A percentile compares a stretch with the other conserved stretches of the same genome.
phyloP scores from a whole-genome alignment of 257 asterid genomes.

The Solanum chmielewskii region DNA sequence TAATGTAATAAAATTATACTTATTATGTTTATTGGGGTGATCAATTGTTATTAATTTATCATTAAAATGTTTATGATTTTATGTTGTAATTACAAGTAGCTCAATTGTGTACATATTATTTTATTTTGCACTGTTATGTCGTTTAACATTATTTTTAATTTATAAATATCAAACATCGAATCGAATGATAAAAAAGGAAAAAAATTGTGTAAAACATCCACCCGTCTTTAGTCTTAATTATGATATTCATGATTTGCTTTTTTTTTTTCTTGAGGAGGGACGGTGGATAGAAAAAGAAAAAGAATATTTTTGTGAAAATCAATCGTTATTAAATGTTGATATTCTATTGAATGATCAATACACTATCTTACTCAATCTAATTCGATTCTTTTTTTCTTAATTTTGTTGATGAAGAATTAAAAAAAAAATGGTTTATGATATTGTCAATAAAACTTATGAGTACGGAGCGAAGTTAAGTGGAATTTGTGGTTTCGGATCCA shows the following conservation, averaged over 20 bases:
- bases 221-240: not conserved
- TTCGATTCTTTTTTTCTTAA: not conserved
- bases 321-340: not conserved
- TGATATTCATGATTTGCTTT: not conserved
- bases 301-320: not conserved
- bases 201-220: not conserved
- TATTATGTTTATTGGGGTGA: not conserved
- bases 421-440: not conserved
- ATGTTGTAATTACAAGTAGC: not conserved
- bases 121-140: not conserved
- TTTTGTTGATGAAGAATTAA: not conserved
- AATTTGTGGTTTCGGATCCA: fast-evolving
- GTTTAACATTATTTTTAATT: too few relatives aligned
- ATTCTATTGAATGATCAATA: not conserved
- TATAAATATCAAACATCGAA: not conserved
- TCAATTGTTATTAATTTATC: not conserved
- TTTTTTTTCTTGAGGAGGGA: not conserved
- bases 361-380: not conserved
- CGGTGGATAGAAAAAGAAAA: not conserved
- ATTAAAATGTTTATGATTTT: not conserved
- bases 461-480: too few relatives aligned
- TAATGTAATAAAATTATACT: not conserved
- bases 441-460: not conserved
- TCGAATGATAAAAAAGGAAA: fast-evolving
- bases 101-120: not conserved